phyloP scores from a whole-genome alignment of 73 alveolate genomes.

The Paramecium caudatum region DNA sequence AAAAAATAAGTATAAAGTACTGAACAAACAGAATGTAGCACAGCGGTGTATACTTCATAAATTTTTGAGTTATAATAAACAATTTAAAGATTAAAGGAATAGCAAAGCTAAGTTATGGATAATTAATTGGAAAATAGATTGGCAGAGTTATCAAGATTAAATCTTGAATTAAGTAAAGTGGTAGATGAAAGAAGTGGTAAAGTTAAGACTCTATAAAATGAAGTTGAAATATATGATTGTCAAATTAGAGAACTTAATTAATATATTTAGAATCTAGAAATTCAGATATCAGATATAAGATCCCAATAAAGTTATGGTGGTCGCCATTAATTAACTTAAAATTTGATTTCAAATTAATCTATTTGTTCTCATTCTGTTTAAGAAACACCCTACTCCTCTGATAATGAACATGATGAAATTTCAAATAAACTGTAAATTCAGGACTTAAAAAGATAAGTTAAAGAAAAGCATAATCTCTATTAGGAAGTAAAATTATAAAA shows the following conservation, averaged over 20 bases:
- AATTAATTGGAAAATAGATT: background rate
- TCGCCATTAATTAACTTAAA: too few species aligned
- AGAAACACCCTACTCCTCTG: too few species aligned
- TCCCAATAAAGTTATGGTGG: background rate
- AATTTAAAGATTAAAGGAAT: background rate
- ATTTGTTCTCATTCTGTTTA: too few species aligned
- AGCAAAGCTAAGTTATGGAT: background rate
- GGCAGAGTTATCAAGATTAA: background rate
- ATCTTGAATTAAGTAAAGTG: background rate
- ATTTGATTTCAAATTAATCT: background rate
- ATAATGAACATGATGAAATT: too few species aligned
- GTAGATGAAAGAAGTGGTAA: slow-evolving; percentile 12
- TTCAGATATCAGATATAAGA: background rate
- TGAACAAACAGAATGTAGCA: background rate
- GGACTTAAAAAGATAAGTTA: background rate
- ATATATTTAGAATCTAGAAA: background rate
- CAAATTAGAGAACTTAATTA: background rate
- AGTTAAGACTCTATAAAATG: background rate
- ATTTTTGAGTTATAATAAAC: background rate
- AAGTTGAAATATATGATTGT: background rate
- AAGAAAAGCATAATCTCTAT: background rate
- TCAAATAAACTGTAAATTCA: too few species aligned
- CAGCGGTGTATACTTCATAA: background rate
- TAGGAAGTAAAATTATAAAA: background rate
- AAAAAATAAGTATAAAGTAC: background rate